Percentiles rank a stretch among this genome's conserved stretches.
Conservation (phyloP, 768 basidiomycete species). For the Lactarius pseudohatsudake region DNA sequence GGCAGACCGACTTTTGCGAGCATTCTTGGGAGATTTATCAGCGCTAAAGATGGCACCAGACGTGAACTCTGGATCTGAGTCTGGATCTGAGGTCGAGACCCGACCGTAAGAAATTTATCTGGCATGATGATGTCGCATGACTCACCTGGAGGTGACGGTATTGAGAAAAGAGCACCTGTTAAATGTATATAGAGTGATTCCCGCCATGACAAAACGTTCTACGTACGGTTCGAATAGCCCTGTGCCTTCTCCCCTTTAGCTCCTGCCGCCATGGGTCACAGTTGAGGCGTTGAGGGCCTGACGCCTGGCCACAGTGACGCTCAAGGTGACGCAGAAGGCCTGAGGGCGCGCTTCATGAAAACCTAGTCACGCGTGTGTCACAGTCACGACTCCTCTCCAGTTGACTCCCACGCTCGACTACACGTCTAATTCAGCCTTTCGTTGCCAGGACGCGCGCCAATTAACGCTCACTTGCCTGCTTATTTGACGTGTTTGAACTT, state of each 20-base stretch:
- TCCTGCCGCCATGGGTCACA: conserved; percentile 7
- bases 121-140: background rate
- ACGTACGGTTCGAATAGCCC: conserved; percentile 23
- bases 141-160: conserved; percentile 40
- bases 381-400: background rate
- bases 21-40: conserved; percentile 34
- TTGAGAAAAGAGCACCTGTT: conserved; percentile 31
- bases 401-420: background rate
- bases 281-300: too few species aligned
- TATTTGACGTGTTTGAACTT: background rate
- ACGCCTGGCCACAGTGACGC: too few species aligned
- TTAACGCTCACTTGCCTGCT: background rate
- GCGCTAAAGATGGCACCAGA: conserved; percentile 41
- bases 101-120: background rate
- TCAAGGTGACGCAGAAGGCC: too few species aligned
- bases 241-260: background rate
- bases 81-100: conserved; percentile 36
- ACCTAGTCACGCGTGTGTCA: conserved; percentile 7
- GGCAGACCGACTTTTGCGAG: conserved; percentile 29
- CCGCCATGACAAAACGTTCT: background rate
- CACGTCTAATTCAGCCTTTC: background rate
- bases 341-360: background rate
- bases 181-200: background rate
- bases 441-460: background rate
- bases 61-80: conserved; percentile 53